Evolutionary conservation across 257 asterid species (phyloP).

Genomic region (Nicotiana obtusifolia): DNA sequence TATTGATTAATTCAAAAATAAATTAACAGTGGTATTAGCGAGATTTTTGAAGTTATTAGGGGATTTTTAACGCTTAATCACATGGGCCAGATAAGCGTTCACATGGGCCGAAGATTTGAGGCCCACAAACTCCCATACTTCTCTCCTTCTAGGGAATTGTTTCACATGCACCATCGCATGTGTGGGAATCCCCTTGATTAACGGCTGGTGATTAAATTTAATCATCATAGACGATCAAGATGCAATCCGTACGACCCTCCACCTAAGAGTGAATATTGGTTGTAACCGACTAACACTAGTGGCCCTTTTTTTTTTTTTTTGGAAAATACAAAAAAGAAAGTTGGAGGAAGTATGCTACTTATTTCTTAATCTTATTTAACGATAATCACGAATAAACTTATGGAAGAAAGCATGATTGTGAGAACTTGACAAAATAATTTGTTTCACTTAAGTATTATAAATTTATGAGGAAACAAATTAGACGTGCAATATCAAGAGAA

Average conservation of each 20-base stretch:
- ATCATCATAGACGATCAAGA: not conserved
- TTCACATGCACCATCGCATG: constrained; percentile 29
- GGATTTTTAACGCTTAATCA: constrained; percentile 19
- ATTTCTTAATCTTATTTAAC: not conserved
- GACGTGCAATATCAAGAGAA: too few relatives aligned
- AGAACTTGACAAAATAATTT: too few relatives aligned
- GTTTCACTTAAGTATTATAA: too few relatives aligned
- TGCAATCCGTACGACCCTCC: not conserved
- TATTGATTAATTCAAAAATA: not conserved
- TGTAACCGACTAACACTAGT: not conserved
- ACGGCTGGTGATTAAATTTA: not conserved
- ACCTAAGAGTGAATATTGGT: not conserved
- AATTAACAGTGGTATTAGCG: not conserved
- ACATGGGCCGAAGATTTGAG: constrained; percentile 36
- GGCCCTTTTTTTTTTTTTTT: too few relatives aligned
- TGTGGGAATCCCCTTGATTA: constrained; percentile 19
- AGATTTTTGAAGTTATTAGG: constrained; percentile 17
- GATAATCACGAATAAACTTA: not conserved
- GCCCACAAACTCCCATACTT: constrained; percentile 13
- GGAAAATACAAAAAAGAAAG: not conserved
- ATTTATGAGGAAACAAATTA: too few relatives aligned
- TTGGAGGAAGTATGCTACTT: not conserved
- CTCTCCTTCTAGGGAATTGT: constrained; percentile 12
- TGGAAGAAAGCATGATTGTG: not conserved
- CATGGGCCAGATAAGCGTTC: constrained; percentile 31